Percentiles rank a stretch among this genome's conserved stretches.
Evolutionary conservation across 164 flowering plant species (phyloP).

Genomic region (Euptelea pleiosperma): DNA sequence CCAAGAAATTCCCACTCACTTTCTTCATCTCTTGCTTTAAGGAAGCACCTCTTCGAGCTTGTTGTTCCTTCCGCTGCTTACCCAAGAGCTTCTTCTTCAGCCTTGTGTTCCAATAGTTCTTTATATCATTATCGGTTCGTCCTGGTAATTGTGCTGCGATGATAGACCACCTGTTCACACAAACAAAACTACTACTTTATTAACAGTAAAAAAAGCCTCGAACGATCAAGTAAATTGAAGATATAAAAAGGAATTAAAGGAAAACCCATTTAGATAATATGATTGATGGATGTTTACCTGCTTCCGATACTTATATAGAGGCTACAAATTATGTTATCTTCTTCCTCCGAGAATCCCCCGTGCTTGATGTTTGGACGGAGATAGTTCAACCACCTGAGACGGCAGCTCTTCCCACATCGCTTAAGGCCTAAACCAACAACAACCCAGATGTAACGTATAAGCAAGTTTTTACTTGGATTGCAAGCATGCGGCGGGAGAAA

Average conservation of each 20-base stretch:
- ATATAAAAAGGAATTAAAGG: background rate
- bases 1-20: slow-evolving; percentile 13
- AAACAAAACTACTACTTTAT: background rate
- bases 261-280: background rate
- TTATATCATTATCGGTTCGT: slow-evolving; percentile 79
- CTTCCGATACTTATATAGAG: slow-evolving; percentile 83
- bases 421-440: slow-evolving; percentile 50
- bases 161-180: slow-evolving; percentile 67
- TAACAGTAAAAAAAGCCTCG: background rate
- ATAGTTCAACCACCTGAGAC: slow-evolving; percentile 85
- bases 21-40: slow-evolving; percentile 45
- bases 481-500: too few species aligned
- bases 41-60: slow-evolving; percentile 26
- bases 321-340: slow-evolving; percentile 80
- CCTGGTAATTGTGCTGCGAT: slow-evolving; percentile 87
- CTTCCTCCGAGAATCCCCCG: slow-evolving; percentile 86
- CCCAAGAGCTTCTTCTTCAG: slow-evolving; percentile 78
- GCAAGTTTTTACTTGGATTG: background rate
- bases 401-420: slow-evolving; percentile 91
- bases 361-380: slow-evolving; percentile 84
- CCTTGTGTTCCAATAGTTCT: slow-evolving; percentile 91
- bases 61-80: slow-evolving; percentile 58
- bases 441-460: background rate
- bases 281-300: slow-evolving; percentile 43
- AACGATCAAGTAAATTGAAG: too few species aligned